Evolutionary conservation across 2,329 filamentous ascomycete species (phyloP).

Genomic region (Amesomyces nigricolor): DNA sequence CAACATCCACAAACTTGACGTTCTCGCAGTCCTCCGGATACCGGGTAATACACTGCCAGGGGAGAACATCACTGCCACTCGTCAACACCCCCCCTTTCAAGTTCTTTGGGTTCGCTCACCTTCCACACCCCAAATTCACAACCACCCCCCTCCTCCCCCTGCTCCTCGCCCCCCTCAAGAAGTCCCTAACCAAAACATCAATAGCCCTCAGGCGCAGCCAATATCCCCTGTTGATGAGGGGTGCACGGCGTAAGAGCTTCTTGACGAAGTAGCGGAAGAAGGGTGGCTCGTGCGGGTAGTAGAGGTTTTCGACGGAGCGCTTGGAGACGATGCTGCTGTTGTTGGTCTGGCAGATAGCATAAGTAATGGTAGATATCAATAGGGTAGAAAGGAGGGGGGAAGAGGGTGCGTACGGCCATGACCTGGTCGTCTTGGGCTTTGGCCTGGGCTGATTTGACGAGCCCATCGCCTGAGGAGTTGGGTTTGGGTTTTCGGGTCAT

Average conservation of each 20-base stretch:
- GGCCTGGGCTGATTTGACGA: slow-evolving; percentile 17
- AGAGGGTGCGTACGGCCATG: slow-evolving; percentile 42
- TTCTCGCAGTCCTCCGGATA: slow-evolving; percentile 53
- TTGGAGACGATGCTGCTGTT: slow-evolving; percentile 91
- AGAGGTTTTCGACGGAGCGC: slow-evolving; percentile 83
- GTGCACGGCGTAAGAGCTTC: slow-evolving; percentile 76
- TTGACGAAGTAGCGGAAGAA: slow-evolving; percentile 85
- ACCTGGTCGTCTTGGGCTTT: slow-evolving; percentile 44
- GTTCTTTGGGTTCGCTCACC: no score
- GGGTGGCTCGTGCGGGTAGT: slow-evolving; percentile 69
- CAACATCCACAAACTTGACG: slow-evolving; percentile 73
- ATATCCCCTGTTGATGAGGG: slow-evolving; percentile 85
- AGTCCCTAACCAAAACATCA: slow-evolving; percentile 66
- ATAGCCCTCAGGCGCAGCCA: slow-evolving; percentile 81
- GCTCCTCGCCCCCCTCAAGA: slow-evolving; percentile 44
- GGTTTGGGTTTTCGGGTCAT: slow-evolving; percentile 10
- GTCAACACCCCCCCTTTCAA: neutral
- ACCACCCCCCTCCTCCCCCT: slow-evolving; percentile 61
- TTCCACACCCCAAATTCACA: slow-evolving; percentile 78
- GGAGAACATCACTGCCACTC: slow-evolving; percentile 68
- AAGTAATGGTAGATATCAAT: neutral
- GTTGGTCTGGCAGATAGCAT: slow-evolving; percentile 57
- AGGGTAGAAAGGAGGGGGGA: neutral
- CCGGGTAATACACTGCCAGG: slow-evolving; percentile 72
- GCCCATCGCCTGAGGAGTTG: neutral